These are phyloP conservation scores for Hanseniaspora nectarophila DNA, from an alignment of 805 yeast species.

Conservation along the genomic window DNA sequence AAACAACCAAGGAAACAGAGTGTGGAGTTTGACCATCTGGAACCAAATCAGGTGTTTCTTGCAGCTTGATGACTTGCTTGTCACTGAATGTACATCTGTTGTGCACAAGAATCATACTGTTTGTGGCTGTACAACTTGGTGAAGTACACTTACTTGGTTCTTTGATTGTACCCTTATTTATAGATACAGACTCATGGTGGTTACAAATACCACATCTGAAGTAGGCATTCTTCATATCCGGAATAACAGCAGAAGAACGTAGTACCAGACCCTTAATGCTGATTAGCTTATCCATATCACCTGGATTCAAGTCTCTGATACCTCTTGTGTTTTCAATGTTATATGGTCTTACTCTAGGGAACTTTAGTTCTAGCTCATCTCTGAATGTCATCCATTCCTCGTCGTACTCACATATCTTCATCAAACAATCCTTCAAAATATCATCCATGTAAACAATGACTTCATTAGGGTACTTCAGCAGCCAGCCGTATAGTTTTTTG, in stretches of 20 bases:
- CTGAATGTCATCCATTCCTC: constrained; percentile 35
- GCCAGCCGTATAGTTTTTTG: constrained; percentile 67
- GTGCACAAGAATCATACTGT: constrained; percentile 83
- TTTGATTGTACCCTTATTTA: constrained; percentile 85
- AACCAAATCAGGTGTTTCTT: constrained; percentile 90
- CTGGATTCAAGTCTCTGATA: constrained; percentile 86
- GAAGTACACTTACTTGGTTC: constrained; percentile 94
- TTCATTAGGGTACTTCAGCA: constrained; percentile 90
- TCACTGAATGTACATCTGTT: constrained; percentile 89
- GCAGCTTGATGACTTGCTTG: constrained; percentile 85
- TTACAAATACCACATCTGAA: constrained; percentile 92
- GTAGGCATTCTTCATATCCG: constrained; percentile 95
- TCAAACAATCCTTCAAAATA: constrained; percentile 79
- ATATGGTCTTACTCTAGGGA: constrained; percentile 82
- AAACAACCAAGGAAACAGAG: constrained; percentile 82
- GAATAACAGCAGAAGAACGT: constrained; percentile 80
- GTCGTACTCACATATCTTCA: constrained; percentile 52
- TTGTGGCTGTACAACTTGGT: constrained; percentile 63
- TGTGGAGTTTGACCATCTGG: constrained; percentile 99
- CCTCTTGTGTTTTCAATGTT: constrained; percentile 64
- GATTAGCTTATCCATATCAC: constrained; percentile 86
- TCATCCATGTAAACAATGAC: constrained; percentile 97
- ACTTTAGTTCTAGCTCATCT: constrained; percentile 61
- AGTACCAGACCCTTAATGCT: constrained; percentile 82
- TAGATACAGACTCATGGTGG: constrained; percentile 81